phyloP scores from a whole-genome alignment of 768 basidiomycete genomes.

The Megacollybia marginata region DNA sequence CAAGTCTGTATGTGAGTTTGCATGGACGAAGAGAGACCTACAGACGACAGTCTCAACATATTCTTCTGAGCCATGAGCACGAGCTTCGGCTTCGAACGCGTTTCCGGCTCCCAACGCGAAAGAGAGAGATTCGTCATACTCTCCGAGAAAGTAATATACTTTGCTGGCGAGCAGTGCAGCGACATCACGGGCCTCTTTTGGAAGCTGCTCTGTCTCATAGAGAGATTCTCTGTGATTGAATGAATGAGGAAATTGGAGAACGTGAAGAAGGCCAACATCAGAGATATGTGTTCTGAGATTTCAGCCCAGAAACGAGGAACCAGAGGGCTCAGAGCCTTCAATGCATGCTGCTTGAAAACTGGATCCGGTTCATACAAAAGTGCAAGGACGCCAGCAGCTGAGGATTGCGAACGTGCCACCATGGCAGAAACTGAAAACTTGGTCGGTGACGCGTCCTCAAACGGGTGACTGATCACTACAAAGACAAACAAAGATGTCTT shows the following conservation, averaged over 20 bases:
- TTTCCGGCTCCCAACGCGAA: constrained; percentile 89
- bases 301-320: constrained; percentile 98
- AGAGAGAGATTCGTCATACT: constrained; percentile 91
- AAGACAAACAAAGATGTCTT: constrained; percentile 20
- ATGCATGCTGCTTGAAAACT: constrained; percentile 86
- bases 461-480: neutral
- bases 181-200: constrained; percentile 64
- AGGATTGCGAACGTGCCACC: constrained; percentile 71
- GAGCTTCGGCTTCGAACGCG: constrained; percentile 75
- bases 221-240: constrained; percentile 65
- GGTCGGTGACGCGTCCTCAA: constrained; percentile 35
- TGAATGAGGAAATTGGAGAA: constrained; percentile 3
- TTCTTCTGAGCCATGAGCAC: constrained; percentile 61
- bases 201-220: constrained; percentile 77
- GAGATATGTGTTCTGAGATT: constrained; percentile 88
- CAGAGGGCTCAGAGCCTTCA: constrained; percentile 71
- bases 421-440: constrained; percentile 29
- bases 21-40: constrained; percentile 33
- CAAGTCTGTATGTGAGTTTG: too few species aligned
- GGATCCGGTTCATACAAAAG: constrained; percentile 85
- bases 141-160: constrained; percentile 94
- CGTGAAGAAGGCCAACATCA: constrained; percentile 56
- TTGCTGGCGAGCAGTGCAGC: constrained; percentile 96
- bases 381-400: constrained; percentile 84
- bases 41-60: constrained; percentile 94